Base-by-base conservation (phyloP, 306 rosid species). In the Cicer yamashitae region DNA sequence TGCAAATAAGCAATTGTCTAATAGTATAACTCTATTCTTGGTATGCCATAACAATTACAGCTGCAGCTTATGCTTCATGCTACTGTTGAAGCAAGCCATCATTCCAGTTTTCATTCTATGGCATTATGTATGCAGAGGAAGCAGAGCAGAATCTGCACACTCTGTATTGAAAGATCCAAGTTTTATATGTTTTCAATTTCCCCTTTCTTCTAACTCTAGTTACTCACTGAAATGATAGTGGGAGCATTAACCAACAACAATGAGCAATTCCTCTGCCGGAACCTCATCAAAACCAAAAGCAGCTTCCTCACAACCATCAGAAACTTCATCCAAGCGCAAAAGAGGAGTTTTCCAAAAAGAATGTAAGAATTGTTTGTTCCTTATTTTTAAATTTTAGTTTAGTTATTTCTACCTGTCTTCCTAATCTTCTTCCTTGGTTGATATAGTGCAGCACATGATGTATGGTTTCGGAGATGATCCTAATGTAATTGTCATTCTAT, bases 381-480 rank as follows among this genome's bases (percentile, higher is more conserved):
- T 5, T 12, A 7, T 67, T 43, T 67, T 43, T 47, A 25, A 8
- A 12, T 34, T 51, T 79, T 56, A 7, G 45, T 13, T 39, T 9
- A 53, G 6, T 12, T 61, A 1, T 52, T 67, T 30, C 14, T 25
- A 0, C 54, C 10, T 59, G 10, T 70, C 12, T 62, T 80, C 39
- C 8, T 70, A 30, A 45, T 58, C 6, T 70, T 51, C 13, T 38
- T 75, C 8, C 48, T 78, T 2, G 51, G 6, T 70, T 69, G 41
- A n/a, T 71, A 6, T 40, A 94, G 97, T 94, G 91, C 96, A 94
- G 87, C 98, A 94, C 75, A 91, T 94, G 97, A 94, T 94, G 97
- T 94, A 90, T 79, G 98, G 98, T 20, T 91, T 91, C 30, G 98
- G 98, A 77, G 98, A 91, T 77, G 96, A 90, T 76, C 87, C 91